phyloP scores from a whole-genome alignment of 768 basidiomycete genomes.

The Neoboletus magnificus region DNA sequence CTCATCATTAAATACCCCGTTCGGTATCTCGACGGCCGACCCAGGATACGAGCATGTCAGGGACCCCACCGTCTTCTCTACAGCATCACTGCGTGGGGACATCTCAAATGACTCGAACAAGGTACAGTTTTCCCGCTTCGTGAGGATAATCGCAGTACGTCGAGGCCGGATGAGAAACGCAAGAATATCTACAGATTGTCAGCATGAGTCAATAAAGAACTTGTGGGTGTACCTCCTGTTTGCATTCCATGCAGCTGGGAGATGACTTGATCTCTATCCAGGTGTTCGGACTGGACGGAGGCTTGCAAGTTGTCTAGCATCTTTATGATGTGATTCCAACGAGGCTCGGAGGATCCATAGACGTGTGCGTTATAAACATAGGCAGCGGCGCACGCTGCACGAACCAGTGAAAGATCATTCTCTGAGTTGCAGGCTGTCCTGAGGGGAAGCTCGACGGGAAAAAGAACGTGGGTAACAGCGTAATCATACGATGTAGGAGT shows the following conservation, averaged over 20 bases:
- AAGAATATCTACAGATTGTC: conserved; percentile 29
- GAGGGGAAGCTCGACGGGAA: not conserved
- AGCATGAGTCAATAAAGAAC: not conserved
- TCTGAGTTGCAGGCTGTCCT: not conserved
- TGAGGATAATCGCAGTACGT: conserved; percentile 42
- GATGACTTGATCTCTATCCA: not conserved
- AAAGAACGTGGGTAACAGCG: conserved; percentile 11
- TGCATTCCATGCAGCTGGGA: too few relatives aligned
- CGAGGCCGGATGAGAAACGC: conserved; percentile 39
- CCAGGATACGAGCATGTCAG: conserved; percentile 33
- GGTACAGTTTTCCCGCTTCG: conserved; percentile 19
- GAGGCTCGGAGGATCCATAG: not conserved
- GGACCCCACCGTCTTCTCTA: not conserved
- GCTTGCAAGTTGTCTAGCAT: conserved; percentile 5
- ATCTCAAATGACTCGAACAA: conserved; percentile 7
- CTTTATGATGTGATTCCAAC: conserved; percentile 1
- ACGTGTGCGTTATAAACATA: not conserved
- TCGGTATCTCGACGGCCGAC: too few relatives aligned
- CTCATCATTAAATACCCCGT: conserved; percentile 8
- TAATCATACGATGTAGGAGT: not conserved
- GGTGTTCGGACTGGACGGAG: not conserved
- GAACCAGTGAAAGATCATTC: not conserved
- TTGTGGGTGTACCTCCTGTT: not conserved
- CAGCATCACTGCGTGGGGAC: conserved; percentile 30
- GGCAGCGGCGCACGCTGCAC: conserved; percentile 2